Evolutionary conservation across 495 filamentous ascomycete genomes (phyloP), one percentile per base, ranked within the genome.

Genomic region (Penicillium egyptiacum): DNA sequence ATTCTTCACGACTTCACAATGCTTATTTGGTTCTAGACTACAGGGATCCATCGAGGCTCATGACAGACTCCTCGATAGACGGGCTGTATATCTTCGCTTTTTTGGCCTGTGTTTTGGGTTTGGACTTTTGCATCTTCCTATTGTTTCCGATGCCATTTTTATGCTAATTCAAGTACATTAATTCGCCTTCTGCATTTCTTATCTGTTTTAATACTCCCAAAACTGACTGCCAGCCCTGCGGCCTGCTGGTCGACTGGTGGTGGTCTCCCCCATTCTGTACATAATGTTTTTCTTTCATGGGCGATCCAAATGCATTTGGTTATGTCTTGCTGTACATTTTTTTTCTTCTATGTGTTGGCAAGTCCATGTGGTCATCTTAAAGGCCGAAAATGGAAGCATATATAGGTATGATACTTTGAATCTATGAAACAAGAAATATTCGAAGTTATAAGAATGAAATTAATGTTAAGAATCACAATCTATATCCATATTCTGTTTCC

Each of bases 171-270:
- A 31, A 54, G 41, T 54, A 43, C 19, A 45, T 46, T 31, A 45
- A 43, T 43, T 45, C 19, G 19, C 40, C 20, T 12, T 45, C 30
- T 14, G 30, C 35, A 28, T 25, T 9, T 6, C 30, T 22, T 54
- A 54, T 19, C 6, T 46, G 52, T 54, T 54, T 35, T 54, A 54
- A 54, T 54, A 45, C 30, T 26, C 17, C 35, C 7, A 37, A 54
- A 45, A 17, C 14, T 23, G 30, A n/a, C 41, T 14, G 10, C 8
- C 26, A 48, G 30, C 20, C 2, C 22, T 31, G 4, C 40, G 31
- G 22, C 28, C 4, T 25, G 12, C 14, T 35, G 52, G 30, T 33
- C 25, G 2, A 25, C 25, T n/a, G 26, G 26, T 8, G 30, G 30
- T 16, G 19, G 41, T 46, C 52, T 26, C 10, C 8, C 22, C 48